A percentile compares a stretch with the other conserved stretches of the same genome.
These are phyloP conservation scores for Penicillium alfredii DNA, from an alignment of 495 filamentous ascomycete species.

Conservation along the genomic window DNA sequence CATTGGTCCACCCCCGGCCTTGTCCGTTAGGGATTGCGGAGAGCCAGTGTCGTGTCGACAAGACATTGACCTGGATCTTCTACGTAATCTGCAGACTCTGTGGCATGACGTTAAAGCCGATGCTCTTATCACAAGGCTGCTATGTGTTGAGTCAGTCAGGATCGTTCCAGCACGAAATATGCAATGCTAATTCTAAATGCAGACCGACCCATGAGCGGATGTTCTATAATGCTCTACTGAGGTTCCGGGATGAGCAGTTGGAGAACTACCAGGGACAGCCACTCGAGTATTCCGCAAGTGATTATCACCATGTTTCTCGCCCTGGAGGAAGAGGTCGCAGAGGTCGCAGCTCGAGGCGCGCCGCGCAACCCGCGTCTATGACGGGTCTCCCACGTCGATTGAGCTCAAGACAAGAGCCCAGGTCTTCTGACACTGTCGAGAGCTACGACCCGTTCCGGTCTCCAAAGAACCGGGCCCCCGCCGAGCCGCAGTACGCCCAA, in stretches of 20 bases:
- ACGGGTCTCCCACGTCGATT: conserved; percentile 46
- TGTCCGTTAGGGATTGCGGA: conserved; percentile 50
- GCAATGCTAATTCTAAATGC: conserved; percentile 1
- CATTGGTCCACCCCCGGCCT: conserved; percentile 48
- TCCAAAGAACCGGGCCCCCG: conserved; percentile 45
- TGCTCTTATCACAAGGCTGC: conserved; percentile 59
- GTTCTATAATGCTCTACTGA: conserved; percentile 79
- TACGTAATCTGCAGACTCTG: conserved; percentile 77
- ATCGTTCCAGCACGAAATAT: neutral
- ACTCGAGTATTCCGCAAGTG: conserved; percentile 73
- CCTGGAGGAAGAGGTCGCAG: conserved; percentile 11
- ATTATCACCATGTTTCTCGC: conserved; percentile 73
- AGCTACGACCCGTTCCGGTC: conserved; percentile 84
- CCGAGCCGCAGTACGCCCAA: conserved; percentile 47
- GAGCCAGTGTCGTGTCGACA: conserved; percentile 41
- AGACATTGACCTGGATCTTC: conserved; percentile 69
- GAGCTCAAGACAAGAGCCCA: conserved; percentile 43
- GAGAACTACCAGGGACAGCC: conserved; percentile 74
- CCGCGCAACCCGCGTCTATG: conserved; percentile 64
- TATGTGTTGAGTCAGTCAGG: conserved; percentile 59
- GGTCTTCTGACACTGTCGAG: conserved; percentile 39
- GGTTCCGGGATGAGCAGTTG: conserved; percentile 71
- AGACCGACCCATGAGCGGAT: conserved; percentile 83
- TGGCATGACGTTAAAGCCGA: conserved; percentile 78
- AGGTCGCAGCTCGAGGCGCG: conserved; percentile 26